Evolutionary conservation across 345 rosid species (phyloP).

Genomic region (Eutrema japonicum): DNA sequence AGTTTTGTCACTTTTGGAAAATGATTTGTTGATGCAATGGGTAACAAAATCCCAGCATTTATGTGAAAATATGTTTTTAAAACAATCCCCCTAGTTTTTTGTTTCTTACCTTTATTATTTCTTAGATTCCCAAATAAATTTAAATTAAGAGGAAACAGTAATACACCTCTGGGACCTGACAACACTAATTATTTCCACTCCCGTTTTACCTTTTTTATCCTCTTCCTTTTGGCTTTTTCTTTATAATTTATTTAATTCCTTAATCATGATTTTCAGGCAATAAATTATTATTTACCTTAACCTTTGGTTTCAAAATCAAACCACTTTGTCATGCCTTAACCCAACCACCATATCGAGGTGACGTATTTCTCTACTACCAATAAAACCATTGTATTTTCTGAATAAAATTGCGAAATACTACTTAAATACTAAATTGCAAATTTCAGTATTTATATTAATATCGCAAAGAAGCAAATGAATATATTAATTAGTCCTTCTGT

Average conservation of each 20-base stretch:
- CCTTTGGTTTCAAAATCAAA: slow-evolving; percentile 39
- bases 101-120: slow-evolving; percentile 24
- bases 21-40: slow-evolving; percentile 22
- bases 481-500: neutral
- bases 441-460: neutral
- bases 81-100: slow-evolving; percentile 27
- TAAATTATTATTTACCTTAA: slow-evolving; percentile 25
- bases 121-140: slow-evolving; percentile 37
- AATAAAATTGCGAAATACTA: slow-evolving; percentile 3
- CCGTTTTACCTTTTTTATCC: slow-evolving; percentile 22
- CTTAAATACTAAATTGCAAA: neutral
- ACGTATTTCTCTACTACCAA: slow-evolving; percentile 30
- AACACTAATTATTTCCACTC: slow-evolving; percentile 40
- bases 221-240: slow-evolving; percentile 38
- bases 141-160: slow-evolving; percentile 29
- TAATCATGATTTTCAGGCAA: slow-evolving; percentile 39
- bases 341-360: slow-evolving; percentile 43
- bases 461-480: neutral
- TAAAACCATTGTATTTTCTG: slow-evolving; percentile 9
- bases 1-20: slow-evolving; percentile 13
- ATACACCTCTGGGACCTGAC: slow-evolving; percentile 45
- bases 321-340: slow-evolving; percentile 43
- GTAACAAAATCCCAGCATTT: slow-evolving; percentile 36
- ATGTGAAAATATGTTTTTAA: slow-evolving; percentile 17
- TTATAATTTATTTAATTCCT: slow-evolving; percentile 30